Conservation (phyloP, 2,329 filamentous ascomycete species). For the Penicillium sclerotiorum region DNA sequence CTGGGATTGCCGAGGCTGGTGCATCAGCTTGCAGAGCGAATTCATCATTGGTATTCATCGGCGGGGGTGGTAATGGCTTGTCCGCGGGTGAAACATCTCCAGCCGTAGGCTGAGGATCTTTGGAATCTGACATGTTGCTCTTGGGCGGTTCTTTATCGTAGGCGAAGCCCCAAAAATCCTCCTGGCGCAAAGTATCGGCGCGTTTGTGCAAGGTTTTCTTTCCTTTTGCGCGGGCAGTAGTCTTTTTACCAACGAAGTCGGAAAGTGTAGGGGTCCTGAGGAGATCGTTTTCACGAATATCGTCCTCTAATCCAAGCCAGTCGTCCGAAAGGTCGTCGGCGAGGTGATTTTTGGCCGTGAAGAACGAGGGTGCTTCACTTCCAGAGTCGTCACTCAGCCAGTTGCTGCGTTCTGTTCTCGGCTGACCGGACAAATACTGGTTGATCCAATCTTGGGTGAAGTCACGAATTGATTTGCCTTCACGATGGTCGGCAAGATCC, state of each 20-base stretch:
- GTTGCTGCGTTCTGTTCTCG: conserved; percentile 70
- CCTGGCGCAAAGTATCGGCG: conserved; percentile 46
- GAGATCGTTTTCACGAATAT: conserved; percentile 40
- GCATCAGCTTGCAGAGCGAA: not conserved
- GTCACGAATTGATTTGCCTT: conserved; percentile 50
- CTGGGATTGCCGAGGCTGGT: conserved; percentile 10
- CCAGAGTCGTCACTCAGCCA: conserved; percentile 81
- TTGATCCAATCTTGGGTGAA: conserved; percentile 86
- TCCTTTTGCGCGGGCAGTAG: conserved; percentile 26
- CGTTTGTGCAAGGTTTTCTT: conserved; percentile 41
- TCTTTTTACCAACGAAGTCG: conserved; percentile 36
- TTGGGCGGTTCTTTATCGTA: conserved; percentile 44
- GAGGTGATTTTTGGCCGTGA: conserved; percentile 45
- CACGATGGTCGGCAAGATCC: conserved; percentile 28
- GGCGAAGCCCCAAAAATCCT: conserved; percentile 49
- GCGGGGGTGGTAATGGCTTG: conserved; percentile 6
- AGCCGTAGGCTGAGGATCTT: conserved; percentile 16
- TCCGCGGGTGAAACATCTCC: conserved; percentile 4
- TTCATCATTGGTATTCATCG: conserved; percentile 10
- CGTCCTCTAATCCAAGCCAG: conserved; percentile 47
- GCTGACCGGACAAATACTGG: conserved; percentile 74
- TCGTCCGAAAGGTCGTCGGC: conserved; percentile 47
- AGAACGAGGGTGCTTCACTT: conserved; percentile 71
- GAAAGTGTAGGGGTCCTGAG: conserved; percentile 44
- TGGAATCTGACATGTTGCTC: conserved; percentile 37